Evolutionary conservation across 768 basidiomycete genomes (phyloP), one percentile per base, ranked within the genome.

Genomic region (Lentinus brumalis): DNA sequence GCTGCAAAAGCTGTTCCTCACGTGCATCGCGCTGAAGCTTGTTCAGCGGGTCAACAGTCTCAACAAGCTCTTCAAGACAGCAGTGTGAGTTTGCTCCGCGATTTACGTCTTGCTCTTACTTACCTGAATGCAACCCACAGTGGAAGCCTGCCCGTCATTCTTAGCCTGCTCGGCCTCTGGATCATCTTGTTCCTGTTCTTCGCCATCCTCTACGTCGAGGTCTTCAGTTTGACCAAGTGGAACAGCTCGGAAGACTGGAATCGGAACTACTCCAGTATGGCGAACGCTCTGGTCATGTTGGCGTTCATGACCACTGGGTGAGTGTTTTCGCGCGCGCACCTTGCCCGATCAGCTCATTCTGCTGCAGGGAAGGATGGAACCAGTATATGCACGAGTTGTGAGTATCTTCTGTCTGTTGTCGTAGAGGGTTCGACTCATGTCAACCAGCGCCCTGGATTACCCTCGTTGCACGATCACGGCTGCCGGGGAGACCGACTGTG

Each of bases 321-420:
- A 65, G 85, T 77, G 15, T 32, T 18, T 26, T 18, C 3, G 8
- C 14, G 35, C 2, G n/a, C 47, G 8, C 26, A 21, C 30, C 46
- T 39, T 47, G 59, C 7, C 51, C 31, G 46, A 42, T 53, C 40
- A 66, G 15, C 59, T 65, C 32, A 66, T 54, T 14, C 3, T 29
- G 0, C 46, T 64, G 7, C 64, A 95, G 95, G 9, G 96, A 98
- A 73, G 93, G 88, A 0, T 98, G 96, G 96, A 98, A 98, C 71
- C 86, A 89, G 67, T 97, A 89, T 72, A 98, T 98, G 96, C 96
- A 98, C 71, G 92, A 98, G 75, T 96, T 86, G 92, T 95, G 71
- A 69, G 89, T 75, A 53, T 18, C 16, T 32, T 18, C 32, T 26
- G n/a, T 8, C 44, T 4, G n/a, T 9, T 18, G 21, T 49, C 26